Conservation (phyloP, 2,329 filamentous ascomycete species). For the Fusarium begoniae region DNA sequence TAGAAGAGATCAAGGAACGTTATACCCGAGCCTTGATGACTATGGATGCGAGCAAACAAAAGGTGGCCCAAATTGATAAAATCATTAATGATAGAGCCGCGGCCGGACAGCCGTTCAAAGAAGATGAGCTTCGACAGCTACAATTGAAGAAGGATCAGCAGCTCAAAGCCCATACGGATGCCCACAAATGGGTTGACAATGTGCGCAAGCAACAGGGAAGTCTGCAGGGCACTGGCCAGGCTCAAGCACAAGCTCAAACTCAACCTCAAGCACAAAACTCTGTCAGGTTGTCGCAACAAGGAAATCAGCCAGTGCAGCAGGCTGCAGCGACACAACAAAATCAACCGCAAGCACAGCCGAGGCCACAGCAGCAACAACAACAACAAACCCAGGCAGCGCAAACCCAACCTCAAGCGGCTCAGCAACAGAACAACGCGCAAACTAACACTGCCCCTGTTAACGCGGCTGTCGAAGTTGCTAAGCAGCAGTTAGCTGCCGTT, state of each 20-base stretch:
- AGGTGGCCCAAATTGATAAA: constrained; percentile 54
- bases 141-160: constrained; percentile 55
- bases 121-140: constrained; percentile 58
- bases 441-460: constrained; percentile 51
- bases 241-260: constrained; percentile 28
- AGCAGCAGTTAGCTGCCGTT: constrained; percentile 49
- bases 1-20: constrained; percentile 56
- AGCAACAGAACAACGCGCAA: constrained; percentile 42
- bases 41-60: constrained; percentile 58
- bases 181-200: constrained; percentile 57
- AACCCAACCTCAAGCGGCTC: constrained; percentile 27
- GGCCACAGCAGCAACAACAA: constrained; percentile 33
- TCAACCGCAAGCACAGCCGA: constrained; percentile 30
- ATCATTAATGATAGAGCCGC: constrained; percentile 54
- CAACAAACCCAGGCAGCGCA: constrained; percentile 31
- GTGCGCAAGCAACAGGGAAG: constrained; percentile 58
- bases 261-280: constrained; percentile 10
- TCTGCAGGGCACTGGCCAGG: constrained; percentile 43
- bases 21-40: constrained; percentile 59
- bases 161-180: constrained; percentile 57
- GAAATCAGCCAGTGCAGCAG: constrained; percentile 30
- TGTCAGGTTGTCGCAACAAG: constrained; percentile 36
- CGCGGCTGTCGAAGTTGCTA: constrained; percentile 57
- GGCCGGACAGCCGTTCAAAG: constrained; percentile 54
- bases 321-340: constrained; percentile 17